phyloP scores from a whole-genome alignment of 768 basidiomycete genomes.

The Dentipellis fragilis region DNA sequence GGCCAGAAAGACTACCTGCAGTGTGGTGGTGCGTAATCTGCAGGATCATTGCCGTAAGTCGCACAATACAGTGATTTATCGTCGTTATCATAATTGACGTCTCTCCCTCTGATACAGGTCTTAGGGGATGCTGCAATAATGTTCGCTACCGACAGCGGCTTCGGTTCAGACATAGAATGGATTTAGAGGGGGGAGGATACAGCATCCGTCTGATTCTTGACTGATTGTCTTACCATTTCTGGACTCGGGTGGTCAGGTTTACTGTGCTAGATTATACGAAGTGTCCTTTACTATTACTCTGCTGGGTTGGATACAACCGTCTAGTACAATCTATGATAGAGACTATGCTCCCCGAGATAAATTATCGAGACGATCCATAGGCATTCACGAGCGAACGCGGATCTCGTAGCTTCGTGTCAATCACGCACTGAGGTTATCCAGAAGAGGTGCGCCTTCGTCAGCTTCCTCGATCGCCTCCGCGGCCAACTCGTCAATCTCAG shows the following conservation, averaged over 20 bases:
- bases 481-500: conserved; percentile 42
- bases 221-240: background rate
- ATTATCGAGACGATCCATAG: too few species aligned
- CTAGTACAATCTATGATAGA: too few species aligned
- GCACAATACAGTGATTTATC: background rate
- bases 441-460: conserved; percentile 51
- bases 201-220: background rate
- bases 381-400: too few species aligned
- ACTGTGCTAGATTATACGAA: background rate
- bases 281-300: too few species aligned
- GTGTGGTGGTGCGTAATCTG: conserved; percentile 29
- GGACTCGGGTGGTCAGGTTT: background rate
- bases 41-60: conserved; percentile 49
- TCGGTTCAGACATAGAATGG: conserved; percentile 22
- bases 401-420: background rate
- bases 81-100: background rate
- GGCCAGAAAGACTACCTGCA: conserved; percentile 35
- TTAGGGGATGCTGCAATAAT: conserved; percentile 43
- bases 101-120: conserved; percentile 21
- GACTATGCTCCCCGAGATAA: too few species aligned
- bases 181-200: background rate
- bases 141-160: conserved; percentile 44
- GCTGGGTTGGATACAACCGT: too few species aligned
- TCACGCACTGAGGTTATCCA: conserved; percentile 21
- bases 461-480: conserved; percentile 51